A percentile compares a stretch with the other conserved stretches of the same genome.
Conservation (phyloP, 2,329 filamentous ascomycete species). For the Corniculantispora saksenae region DNA sequence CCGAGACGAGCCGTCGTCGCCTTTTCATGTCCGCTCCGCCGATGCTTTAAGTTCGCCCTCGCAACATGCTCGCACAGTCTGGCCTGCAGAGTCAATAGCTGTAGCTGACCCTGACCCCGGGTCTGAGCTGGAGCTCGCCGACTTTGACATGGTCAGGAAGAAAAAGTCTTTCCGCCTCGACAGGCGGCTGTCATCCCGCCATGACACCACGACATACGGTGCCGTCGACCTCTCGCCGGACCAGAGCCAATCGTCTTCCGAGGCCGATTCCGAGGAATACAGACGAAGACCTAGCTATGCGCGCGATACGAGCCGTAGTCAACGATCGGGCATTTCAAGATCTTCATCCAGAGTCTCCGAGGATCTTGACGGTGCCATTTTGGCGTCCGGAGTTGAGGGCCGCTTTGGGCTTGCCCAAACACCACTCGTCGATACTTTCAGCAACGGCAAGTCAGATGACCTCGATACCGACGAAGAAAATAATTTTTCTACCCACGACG, state of each 20-base stretch:
- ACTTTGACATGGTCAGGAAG: constrained; percentile 35
- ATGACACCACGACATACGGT: constrained; percentile 38
- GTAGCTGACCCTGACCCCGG: constrained; percentile 12
- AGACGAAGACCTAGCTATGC: constrained; percentile 37
- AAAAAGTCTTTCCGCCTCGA: constrained; percentile 39
- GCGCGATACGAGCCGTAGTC: constrained; percentile 35
- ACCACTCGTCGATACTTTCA: constrained; percentile 47
- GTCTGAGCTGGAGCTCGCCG: constrained; percentile 19
- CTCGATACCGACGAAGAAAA: constrained; percentile 38
- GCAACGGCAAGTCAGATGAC: constrained; percentile 44
- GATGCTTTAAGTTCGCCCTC: constrained; percentile 8
- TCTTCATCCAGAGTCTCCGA: constrained; percentile 45
- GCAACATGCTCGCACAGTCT: constrained; percentile 19
- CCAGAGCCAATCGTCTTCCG: constrained; percentile 38
- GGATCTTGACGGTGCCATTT: constrained; percentile 51
- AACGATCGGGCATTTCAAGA: constrained; percentile 34
- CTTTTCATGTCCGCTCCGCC: neutral
- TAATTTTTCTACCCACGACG: constrained; percentile 33
- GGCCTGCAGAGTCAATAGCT: constrained; percentile 15
- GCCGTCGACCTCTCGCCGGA: constrained; percentile 39
- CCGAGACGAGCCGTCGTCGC: neutral
- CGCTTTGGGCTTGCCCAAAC: constrained; percentile 54
- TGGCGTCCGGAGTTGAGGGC: constrained; percentile 55
- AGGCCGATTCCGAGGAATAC: constrained; percentile 34
- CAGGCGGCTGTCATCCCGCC: constrained; percentile 27